Base-by-base conservation (phyloP, 257 asterid genomes). In the Schizonepeta tenuifolia region DNA sequence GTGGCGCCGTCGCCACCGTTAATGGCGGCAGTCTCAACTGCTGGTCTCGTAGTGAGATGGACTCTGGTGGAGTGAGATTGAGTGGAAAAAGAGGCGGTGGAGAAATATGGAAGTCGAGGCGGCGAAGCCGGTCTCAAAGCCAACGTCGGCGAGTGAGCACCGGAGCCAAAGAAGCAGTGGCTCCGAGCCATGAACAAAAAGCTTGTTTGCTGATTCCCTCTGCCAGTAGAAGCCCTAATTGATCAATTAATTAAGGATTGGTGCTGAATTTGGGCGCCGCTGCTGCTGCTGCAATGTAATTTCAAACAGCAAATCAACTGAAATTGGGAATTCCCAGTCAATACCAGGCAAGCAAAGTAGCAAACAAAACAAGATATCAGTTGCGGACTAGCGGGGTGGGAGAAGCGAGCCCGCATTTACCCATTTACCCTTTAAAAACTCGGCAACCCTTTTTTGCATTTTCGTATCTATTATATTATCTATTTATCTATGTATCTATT, bases 21-120 rank as follows among this genome's bases (percentile, higher is more conserved):
- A 11, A 35, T 65, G 15, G 62, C 56, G 35, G 80, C 44, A 13
- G 84, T 71, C 80, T 85, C 51, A 49, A 90, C 76, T 71, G 24
- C 82, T 56, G 86, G 87, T 80, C 87, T 88, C 41, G 72, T 63
- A 28, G 55, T 61, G 1, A 66, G 59, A 14, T 44, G 72, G 60
- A 67, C 12, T 18, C 78, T 76, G 33, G 60, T 54, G 69, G 65
- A 46, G 73, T 51, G 36, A 71, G 66, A 57, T 49, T 50, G 78
- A 65, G 57, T 49, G 2, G 78, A 65, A 13, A 60, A 58, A 28
- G 1, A 8, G 75, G 69, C 63, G 10, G 57, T 2, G 78, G 70
- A 59, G 17, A 60, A 44, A 11, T 20, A 60, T 14, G 80, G 72
- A 43, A 15, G 74, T 9, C 33, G 87, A 46, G 73, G 65, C 70